Base-by-base conservation (phyloP, 768 basidiomycete species). In the Collybia mongolica region DNA sequence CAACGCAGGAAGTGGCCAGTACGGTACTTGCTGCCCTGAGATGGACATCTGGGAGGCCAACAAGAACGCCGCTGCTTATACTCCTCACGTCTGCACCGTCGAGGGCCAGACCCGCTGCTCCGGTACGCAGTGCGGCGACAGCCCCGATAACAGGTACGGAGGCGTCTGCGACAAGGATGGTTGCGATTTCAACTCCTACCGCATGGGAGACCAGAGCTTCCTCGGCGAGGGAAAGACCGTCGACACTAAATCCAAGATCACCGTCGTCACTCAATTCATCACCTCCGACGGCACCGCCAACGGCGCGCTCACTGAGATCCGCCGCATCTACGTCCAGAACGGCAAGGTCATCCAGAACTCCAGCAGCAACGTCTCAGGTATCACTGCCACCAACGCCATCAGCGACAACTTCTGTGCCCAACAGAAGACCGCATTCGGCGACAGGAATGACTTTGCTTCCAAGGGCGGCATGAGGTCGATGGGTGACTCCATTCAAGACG, bases 31-130 rank as follows among this genome's bases (percentile, higher is more conserved):
- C 67, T 75, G 73, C 56, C 63, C 43, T 41, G 73, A 74, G 57
- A 74, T 74, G 73, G 73, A 74, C 54, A 60, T 74, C 51, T 74
- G 73, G 73, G 73, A 74, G 54, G 73, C 73, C 56, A 75, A 75
- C 65, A 62, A 62, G 40, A 60, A 66, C 55, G 64, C 73, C 19
- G 60, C 66, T 18, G 73, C 73, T 15, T 66, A 55, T 58, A 75
- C 74, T n/a, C 70, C 74, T 42, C 73, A 75, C 58, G 60, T 65
- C 14, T 74, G 73, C 64, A 57, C 60, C 35, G 62, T 61, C 46
- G 50, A 52, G 23, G 61, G 63, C 36, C 66, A 60, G 53, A 65
- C 64, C 18, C 57, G 52, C 19, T 75, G 73, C 64, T 44, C 51
- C 28, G 69, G 68, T 36, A 59, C 55, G 37, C 55, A 63, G 23